Conservation (phyloP, 306 rosid species). For the Nissolia schottii region DNA sequence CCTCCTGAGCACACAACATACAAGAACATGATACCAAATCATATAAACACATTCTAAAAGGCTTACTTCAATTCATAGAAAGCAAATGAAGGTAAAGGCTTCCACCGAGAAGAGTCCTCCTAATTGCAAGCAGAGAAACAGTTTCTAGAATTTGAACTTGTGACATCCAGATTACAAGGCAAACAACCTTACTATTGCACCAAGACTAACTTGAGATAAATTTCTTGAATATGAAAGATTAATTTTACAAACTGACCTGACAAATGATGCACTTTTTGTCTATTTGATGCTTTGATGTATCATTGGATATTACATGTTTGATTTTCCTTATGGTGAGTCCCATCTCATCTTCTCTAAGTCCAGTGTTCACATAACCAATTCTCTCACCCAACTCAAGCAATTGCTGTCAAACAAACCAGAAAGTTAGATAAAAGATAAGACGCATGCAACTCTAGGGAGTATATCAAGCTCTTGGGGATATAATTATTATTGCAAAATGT, state of each 20-base stretch:
- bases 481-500: background rate
- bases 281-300: conserved; percentile 45
- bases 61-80: background rate
- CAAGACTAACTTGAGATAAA: too few relatives aligned
- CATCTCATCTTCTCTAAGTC: conserved; percentile 81
- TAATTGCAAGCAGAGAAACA: too few relatives aligned
- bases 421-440: conserved; percentile 1
- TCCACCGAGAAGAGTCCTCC: too few relatives aligned
- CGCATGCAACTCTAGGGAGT: background rate
- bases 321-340: conserved; percentile 49
- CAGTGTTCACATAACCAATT: conserved; percentile 88
- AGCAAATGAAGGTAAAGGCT: background rate
- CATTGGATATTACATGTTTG: conserved; percentile 41
- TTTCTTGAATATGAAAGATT: background rate
- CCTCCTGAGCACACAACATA: conserved; percentile 57
- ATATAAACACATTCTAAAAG: background rate
- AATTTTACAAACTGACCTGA: conserved; percentile 54
- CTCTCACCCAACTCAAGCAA: conserved; percentile 87
- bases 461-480: background rate
- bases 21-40: background rate
- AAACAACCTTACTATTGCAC: too few relatives aligned
- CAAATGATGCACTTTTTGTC: conserved; percentile 83
- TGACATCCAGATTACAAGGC: too few relatives aligned
- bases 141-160: too few relatives aligned
- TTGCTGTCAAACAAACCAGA: conserved; percentile 45